These are phyloP conservation scores for Nannizziopsis arthrosporioides DNA, from an alignment of 2,329 filamentous ascomycete genomes.

Conservation along the genomic window DNA sequence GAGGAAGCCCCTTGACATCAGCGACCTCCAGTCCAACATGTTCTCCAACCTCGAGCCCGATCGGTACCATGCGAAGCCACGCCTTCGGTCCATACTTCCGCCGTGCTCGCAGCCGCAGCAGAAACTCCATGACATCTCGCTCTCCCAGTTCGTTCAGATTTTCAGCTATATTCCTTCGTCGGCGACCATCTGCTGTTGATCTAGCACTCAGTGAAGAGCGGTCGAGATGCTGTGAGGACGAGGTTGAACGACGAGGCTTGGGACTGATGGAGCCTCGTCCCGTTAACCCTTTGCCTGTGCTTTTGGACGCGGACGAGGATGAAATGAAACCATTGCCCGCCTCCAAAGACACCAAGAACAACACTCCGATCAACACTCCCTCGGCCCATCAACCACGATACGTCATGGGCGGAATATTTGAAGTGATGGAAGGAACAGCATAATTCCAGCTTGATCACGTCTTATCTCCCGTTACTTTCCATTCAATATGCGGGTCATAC, in stretches of 20 bases:
- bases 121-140: conserved; percentile 23
- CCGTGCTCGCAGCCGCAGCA: conserved; percentile 20
- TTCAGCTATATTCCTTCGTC: conserved; percentile 27
- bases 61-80: conserved; percentile 19
- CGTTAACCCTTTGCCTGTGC: conserved; percentile 24
- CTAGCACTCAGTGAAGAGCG: conserved; percentile 35
- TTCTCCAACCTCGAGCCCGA: conserved; percentile 23
- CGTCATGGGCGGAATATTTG: conserved; percentile 39
- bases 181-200: conserved; percentile 35
- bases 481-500: conserved; percentile 5
- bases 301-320: conserved; percentile 11
- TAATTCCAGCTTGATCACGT: conserved; percentile 13
- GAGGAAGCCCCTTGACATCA: conserved; percentile 22
- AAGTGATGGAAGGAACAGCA: conserved; percentile 35
- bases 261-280: conserved; percentile 37
- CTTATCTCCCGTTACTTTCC: not conserved
- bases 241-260: conserved; percentile 31
- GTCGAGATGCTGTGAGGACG: conserved; percentile 28
- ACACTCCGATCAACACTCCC: not conserved
- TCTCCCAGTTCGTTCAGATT: conserved; percentile 22
- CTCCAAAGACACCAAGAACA: not conserved
- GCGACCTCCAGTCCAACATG: conserved; percentile 22
- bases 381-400: conserved; percentile 23
- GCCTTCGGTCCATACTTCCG: conserved; percentile 17
- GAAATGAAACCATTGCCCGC: conserved; percentile 6